Base-by-base conservation (phyloP, 805 yeast genomes). In the Pichia heedii region DNA sequence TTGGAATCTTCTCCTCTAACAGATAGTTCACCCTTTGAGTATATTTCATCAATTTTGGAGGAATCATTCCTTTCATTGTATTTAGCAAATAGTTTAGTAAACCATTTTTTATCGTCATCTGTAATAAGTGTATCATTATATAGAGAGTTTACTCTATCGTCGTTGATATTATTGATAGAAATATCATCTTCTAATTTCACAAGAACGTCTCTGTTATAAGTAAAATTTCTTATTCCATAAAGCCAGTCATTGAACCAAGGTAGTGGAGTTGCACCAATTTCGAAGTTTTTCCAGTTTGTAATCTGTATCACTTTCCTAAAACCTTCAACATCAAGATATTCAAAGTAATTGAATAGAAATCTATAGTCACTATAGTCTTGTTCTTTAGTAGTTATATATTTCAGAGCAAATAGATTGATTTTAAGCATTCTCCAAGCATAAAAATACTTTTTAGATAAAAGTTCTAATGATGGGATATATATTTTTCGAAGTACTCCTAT, bases 371-470 rank as follows among this genome's bases (percentile, higher is more conserved):
- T 18, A 16, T 21, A 40, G n/a, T 34, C 20, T 4, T 21, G 19
- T n/a, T 11, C 10, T 24, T 40, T 5, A 24, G 19, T 13, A 19
- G 26, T 21, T 15, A 33, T 34, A 18, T 22, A 15, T 24, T 26
- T 22, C 3, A 34, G 4, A 16, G 42, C 22, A 16, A 65, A 68
- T 4, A 57, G 56, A 39, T 73, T 74, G 1, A 81, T 78, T 52
- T 78, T 80, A 24, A 75, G 68, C 56, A 81, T 70, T 58, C 83
- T 70, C 77, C 80, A 77, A 3, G 86, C 82, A 55, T 79, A 80
- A 44, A 76, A 77, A 55, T 67, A 21, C 9, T 26, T 24, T 8
- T 26, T 34, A 1, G 42, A 33, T 19, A 40, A 26, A 9, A 34
- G 13, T 20, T 62, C 66, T 58, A 41, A 68, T 52, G 58, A 71